Evolutionary conservation across 1,139 yeast genomes (phyloP), one percentile per base, ranked within the genome.

Genomic region (Saccharomyces hybrid): DNA sequence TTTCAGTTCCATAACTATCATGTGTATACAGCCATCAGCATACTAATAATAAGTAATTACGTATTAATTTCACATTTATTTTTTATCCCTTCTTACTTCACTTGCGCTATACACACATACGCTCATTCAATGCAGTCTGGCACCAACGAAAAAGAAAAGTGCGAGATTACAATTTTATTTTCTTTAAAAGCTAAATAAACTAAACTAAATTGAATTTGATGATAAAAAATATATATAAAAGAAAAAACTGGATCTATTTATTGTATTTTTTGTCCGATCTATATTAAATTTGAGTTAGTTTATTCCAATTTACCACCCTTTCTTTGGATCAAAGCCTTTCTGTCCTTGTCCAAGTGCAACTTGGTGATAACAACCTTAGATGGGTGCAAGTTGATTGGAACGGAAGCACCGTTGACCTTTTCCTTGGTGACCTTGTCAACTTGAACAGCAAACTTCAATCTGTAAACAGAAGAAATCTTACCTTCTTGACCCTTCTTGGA

Each of bases 401-500:
- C 88, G 63, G 97, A 83, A 74, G 97, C 96, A 81, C 98, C 99
- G 82, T 86, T 88, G 71, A 96, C 89, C 84, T 93, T 95, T 80
- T 93, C 98, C 82, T 86, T 88, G 81, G 93, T 84, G 77, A 95
- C 83, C 83, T 93, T 93, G 83, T 91, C 99, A 73, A 95, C 86
- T 81, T 91, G 98, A 70, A 95, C 82, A 71, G 96, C 85, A 76
- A 82, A 95, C 81, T 93, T 95, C 80, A 93, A 88, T 88, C 99
- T 93, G 97, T 95, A 95, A 70, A 93, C 99, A 67, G 96, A 87
- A 71, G 93, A 81, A 76, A 95, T 85, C 82, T 90, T 89, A 80
- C 99, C 99, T 83, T 93, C 99, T 73, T 93, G 90, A 77, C 98
- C 99, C 85, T 93, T 95, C 88, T 88, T 87, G 74, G 99, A 88